phyloP scores from a whole-genome alignment of 768 basidiomycete species.

The Serpula lacrymans region DNA sequence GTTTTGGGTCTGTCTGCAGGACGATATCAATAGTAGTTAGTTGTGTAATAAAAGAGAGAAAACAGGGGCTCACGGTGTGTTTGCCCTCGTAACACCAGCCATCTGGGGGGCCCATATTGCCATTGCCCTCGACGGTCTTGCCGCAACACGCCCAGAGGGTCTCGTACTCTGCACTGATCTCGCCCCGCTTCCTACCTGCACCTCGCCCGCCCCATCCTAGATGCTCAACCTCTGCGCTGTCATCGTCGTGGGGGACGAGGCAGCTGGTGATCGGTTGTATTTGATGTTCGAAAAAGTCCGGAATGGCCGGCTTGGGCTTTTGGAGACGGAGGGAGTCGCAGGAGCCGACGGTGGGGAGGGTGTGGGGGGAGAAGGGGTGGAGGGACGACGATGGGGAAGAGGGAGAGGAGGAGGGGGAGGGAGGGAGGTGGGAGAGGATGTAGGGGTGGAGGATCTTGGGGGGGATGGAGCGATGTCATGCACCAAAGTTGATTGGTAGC shows the following conservation, averaged over 20 bases:
- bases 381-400: conserved; percentile 60
- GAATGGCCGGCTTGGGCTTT: too few species aligned
- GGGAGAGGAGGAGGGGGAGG: conserved; percentile 9
- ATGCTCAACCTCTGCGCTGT: conserved; percentile 71
- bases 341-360: too few species aligned
- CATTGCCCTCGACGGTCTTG: conserved; percentile 67
- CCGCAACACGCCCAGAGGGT: conserved; percentile 76
- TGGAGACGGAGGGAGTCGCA: conserved; percentile 81
- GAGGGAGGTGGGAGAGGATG: conserved; percentile 47
- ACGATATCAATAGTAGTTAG: conserved; percentile 2
- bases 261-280: conserved; percentile 62
- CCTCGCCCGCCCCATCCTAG: conserved; percentile 30
- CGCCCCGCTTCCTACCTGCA: conserved; percentile 33
- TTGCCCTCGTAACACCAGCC: conserved; percentile 86
- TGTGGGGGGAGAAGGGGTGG: conserved; percentile 68
- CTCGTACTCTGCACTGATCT: conserved; percentile 40
- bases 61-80: conserved; percentile 49
- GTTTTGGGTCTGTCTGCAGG: conserved; percentile 62
- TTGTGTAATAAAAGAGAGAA: not conserved
- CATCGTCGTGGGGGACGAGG: conserved; percentile 73
- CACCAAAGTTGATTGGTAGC: too few species aligned
- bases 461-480: too few species aligned
- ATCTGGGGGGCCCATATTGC: conserved; percentile 79
- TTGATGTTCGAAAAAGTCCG: conserved; percentile 65
- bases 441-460: conserved; percentile 65